These are phyloP conservation scores for Aspergillus baeticus DNA, from an alignment of 495 filamentous ascomycete genomes.

Conservation along the genomic window DNA sequence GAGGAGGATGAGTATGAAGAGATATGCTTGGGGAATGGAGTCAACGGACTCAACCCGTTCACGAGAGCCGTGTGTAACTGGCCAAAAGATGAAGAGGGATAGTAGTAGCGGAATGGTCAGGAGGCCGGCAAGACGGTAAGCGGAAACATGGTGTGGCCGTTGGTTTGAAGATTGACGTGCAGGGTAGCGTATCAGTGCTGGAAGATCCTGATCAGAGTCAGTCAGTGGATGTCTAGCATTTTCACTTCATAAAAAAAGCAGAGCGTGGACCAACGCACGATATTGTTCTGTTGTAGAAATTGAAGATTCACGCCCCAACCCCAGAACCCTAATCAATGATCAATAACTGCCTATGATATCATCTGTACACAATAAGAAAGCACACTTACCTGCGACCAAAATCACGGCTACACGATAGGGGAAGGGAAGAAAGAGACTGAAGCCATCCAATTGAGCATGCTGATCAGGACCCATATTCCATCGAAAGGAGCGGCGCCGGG, in stretches of 20 bases:
- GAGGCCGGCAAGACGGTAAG: constrained; percentile 76
- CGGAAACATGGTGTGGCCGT: constrained; percentile 70
- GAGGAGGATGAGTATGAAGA: constrained; percentile 63
- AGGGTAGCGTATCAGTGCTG: constrained; percentile 76
- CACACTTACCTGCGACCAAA: constrained; percentile 66
- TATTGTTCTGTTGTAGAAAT: constrained; percentile 68
- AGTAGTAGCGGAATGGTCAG: constrained; percentile 66
- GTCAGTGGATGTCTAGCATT: constrained; percentile 19
- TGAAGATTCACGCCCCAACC: constrained; percentile 88
- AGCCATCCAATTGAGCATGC: constrained; percentile 77
- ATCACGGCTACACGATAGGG: constrained; percentile 80
- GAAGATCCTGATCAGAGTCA: constrained; percentile 59
- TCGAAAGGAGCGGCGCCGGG: constrained; percentile 28
- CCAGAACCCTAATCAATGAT: constrained; percentile 68
- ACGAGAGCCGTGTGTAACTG: constrained; percentile 65
- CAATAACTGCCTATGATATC: no score
- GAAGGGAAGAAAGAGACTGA: constrained; percentile 81
- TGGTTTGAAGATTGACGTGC: constrained; percentile 61
- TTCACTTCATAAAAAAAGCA: neutral
- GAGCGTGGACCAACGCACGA: constrained; percentile 51
- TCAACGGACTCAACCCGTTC: constrained; percentile 70
- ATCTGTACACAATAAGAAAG: no score
- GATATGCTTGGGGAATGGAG: constrained; percentile 77
- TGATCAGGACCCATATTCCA: constrained; percentile 78
- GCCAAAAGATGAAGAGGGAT: constrained; percentile 80